phyloP scores from a whole-genome alignment of 176 grass and related monocot genomes.

The Oropetium thomaeum region DNA sequence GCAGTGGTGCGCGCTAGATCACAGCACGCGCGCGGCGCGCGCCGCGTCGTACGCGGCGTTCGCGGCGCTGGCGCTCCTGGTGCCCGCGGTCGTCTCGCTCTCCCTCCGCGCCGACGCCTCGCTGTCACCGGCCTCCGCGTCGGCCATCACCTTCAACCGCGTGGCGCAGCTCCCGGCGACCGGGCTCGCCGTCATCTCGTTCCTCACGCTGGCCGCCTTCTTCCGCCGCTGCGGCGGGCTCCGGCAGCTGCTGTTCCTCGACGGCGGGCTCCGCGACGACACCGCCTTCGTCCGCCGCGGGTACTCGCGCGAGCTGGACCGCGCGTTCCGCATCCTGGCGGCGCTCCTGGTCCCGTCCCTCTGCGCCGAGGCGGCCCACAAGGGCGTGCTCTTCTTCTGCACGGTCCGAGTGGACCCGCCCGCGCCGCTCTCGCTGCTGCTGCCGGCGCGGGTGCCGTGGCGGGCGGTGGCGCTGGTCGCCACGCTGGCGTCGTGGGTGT shows the following conservation, averaged over 20 bases:
- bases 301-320: conserved; percentile 67
- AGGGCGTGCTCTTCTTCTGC: conserved; percentile 78
- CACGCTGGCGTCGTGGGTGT: conserved; percentile 78
- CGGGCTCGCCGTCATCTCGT: conserved; percentile 62
- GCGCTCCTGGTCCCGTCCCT: conserved; percentile 76
- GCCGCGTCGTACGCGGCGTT: conserved; percentile 63
- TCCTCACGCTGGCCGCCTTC: conserved; percentile 61
- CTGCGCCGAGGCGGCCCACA: conserved; percentile 66
- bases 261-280: conserved; percentile 64
- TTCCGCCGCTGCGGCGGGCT: conserved; percentile 62
- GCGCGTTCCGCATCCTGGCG: conserved; percentile 64
- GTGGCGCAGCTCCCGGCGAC: conserved; percentile 60
- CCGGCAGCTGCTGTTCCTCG: conserved; percentile 78
- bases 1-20: conserved; percentile 74
- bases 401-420: conserved; percentile 40
- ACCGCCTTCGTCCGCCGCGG: conserved; percentile 52
- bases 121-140: conserved; percentile 19
- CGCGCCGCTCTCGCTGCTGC: not conserved
- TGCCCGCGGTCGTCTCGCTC: conserved; percentile 46
- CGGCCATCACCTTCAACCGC: conserved; percentile 58
- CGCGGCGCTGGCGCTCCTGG: conserved; percentile 48
- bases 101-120: conserved; percentile 34
- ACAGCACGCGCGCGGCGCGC: conserved; percentile 40
- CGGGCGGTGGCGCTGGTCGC: conserved; percentile 44
- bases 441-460: conserved; percentile 23